Conservation (phyloP, 441 rosid species). For the Arabidopsis lyrata region DNA sequence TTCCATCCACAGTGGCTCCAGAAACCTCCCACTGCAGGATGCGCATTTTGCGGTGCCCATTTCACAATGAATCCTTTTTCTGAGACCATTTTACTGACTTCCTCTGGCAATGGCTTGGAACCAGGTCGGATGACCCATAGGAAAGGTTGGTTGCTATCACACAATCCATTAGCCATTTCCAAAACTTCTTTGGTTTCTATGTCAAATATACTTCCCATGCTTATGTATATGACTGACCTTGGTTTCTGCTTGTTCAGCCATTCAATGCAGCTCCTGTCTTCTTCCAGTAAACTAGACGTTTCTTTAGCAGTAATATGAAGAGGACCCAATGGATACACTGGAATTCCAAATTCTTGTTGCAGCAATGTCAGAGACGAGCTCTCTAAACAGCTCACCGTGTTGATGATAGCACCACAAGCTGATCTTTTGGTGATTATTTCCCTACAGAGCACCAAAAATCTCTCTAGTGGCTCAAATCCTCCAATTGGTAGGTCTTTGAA, state of each 20-base stretch:
- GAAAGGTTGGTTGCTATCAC: constrained; percentile 43
- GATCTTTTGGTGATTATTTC: not conserved
- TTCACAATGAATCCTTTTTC: constrained; percentile 48
- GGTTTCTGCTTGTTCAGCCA: constrained; percentile 57
- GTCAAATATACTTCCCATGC: constrained; percentile 45
- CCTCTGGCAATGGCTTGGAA: constrained; percentile 36
- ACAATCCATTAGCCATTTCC: constrained; percentile 47
- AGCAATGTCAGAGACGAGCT: constrained; percentile 19
- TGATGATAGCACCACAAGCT: constrained; percentile 43
- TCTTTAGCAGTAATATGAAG: constrained; percentile 25
- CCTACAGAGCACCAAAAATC: constrained; percentile 1
- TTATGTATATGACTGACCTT: constrained; percentile 52
- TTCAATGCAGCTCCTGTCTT: constrained; percentile 50
- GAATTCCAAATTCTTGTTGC: constrained; percentile 29
- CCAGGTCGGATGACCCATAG: constrained; percentile 47
- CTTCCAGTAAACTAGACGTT: constrained; percentile 38
- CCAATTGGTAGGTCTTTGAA: constrained; percentile 33
- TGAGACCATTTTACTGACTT: constrained; percentile 28
- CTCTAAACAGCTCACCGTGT: constrained; percentile 45
- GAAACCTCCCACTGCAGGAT: constrained; percentile 46
- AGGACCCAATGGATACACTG: constrained; percentile 37
- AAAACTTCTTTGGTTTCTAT: constrained; percentile 31
- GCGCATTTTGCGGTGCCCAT: constrained; percentile 51
- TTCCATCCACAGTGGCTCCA: constrained; percentile 53
- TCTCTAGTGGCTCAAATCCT: not conserved